Evolutionary conservation across 345 rosid species (phyloP), one percentile per base, ranked within the genome.

Genomic region (Corchorus capsularis): DNA sequence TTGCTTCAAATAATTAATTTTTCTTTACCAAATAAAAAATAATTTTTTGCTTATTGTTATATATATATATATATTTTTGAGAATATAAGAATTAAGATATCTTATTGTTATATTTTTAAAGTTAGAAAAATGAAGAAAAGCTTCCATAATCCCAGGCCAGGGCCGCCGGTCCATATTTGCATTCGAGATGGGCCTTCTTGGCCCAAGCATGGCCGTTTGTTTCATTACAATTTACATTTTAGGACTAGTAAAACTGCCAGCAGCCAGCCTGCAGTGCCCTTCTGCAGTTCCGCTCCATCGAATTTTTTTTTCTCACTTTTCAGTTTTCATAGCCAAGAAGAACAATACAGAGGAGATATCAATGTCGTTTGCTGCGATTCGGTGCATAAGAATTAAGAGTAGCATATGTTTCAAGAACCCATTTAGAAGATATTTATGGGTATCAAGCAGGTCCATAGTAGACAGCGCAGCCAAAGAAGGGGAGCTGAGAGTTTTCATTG

Each of bases 401-500:
- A 16, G 32, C 67, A 46, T 45, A 45, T 57, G 53, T 45, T 45
- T 34, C 67, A 60, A 73, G 67, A 41, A 16, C n/a, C 70, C 71
- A 43, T 20, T n/a, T 56, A 78, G 63, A 39, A 84, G 82, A 81
- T 77, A 61, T 67, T 72, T 77, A 14, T 86, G 92, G n/a, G 71
- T 79, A 64, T 78, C 83, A 61, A 81, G 89, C 77, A 81, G 71
- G 70, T 22, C 86, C 5, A 77, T 89, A 39, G 53, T 82, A 8
- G 92, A 88, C 2, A 78, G n/a, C 56, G 97, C 91, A 17, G 77
- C 75, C 54, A 78, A 72, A 49, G 94, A 91, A 65, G 96, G 93
- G 16, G 98, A 96, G 83, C 87, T 96, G 8, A 92, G 93, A 52
- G 87, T 89, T 52, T 95, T 93, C 82, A 62, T 93, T 57, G 90